Percentiles rank a stretch among this genome's conserved stretches.
These are phyloP conservation scores for Colletotrichum sp. DNA, from an alignment of 2,329 filamentous ascomycete species.

Conservation along the genomic window DNA sequence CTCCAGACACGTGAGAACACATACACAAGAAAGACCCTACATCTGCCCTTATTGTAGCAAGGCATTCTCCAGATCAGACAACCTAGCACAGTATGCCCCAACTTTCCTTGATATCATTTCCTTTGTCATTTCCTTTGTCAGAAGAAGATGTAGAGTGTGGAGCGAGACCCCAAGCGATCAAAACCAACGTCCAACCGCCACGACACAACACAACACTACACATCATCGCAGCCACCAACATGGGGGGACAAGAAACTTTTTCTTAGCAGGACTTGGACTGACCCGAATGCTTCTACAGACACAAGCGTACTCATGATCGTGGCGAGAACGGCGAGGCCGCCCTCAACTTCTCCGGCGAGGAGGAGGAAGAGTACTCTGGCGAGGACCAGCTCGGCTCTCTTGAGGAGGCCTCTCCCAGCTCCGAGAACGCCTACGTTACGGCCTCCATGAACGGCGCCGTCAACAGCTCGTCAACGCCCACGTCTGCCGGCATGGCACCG, in stretches of 20 bases:
- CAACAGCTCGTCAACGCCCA: slow-evolving; percentile 31
- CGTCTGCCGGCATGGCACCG: slow-evolving; percentile 27
- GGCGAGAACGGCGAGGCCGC: slow-evolving; percentile 63
- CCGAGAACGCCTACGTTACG: slow-evolving; percentile 67
- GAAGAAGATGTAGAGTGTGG: slow-evolving; percentile 37
- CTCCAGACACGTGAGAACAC: slow-evolving; percentile 94
- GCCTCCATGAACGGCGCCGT: slow-evolving; percentile 54
- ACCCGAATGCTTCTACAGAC: slow-evolving; percentile 65
- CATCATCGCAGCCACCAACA: slow-evolving; percentile 33
- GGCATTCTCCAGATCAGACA: slow-evolving; percentile 97
- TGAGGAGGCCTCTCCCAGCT: slow-evolving; percentile 78
- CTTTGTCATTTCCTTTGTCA: slow-evolving; percentile 36
- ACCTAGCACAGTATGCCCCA: slow-evolving; percentile 88
- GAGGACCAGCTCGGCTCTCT: slow-evolving; percentile 84
- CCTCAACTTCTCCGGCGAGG: slow-evolving; percentile 77
- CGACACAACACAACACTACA: slow-evolving; percentile 36
- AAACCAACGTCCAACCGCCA: slow-evolving; percentile 32
- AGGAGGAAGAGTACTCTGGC: slow-evolving; percentile 82
- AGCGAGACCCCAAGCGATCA: slow-evolving; percentile 35
- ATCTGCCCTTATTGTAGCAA: slow-evolving; percentile 98
- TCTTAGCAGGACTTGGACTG: slow-evolving; percentile 33
- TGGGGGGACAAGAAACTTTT: neutral
- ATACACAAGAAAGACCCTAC: slow-evolving; percentile 99
- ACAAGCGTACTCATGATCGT: slow-evolving; percentile 78
- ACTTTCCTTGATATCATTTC: slow-evolving; percentile 41